phyloP scores from a whole-genome alignment of 805 yeast genomes.

The Blastobotrys peoriensis region DNA sequence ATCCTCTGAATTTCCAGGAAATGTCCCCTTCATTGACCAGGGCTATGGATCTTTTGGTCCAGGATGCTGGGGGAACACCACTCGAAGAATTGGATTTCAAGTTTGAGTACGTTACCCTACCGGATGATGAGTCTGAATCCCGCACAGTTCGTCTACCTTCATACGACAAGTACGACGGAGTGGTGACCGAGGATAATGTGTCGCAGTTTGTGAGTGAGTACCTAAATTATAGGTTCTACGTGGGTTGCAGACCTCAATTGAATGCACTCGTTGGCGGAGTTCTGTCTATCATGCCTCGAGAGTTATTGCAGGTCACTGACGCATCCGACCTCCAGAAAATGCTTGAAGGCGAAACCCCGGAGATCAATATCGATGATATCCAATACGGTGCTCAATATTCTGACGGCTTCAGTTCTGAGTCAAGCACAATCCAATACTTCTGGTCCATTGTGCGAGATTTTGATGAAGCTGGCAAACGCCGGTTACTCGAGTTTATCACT shows the following conservation, averaged over 20 bases:
- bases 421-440: constrained; percentile 35
- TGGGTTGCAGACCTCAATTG: constrained; percentile 10
- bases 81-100: constrained; percentile 14
- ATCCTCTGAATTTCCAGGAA: constrained; percentile 17
- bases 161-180: constrained; percentile 5
- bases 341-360: constrained; percentile 37
- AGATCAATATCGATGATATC: constrained; percentile 39
- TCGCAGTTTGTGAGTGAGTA: constrained; percentile 14
- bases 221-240: constrained; percentile 9
- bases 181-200: constrained; percentile 16
- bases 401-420: constrained; percentile 36
- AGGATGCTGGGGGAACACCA: constrained; percentile 6
- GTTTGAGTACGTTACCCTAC: constrained; percentile 16
- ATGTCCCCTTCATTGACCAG: constrained; percentile 18
- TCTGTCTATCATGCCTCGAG: constrained; percentile 14
- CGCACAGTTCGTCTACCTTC: constrained; percentile 13
- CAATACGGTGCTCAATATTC: constrained; percentile 34
- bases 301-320: constrained; percentile 13
- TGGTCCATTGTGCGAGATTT: constrained; percentile 43
- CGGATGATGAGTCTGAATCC: constrained; percentile 7
- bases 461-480: constrained; percentile 33
- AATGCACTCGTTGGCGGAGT: constrained; percentile 23
- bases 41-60: constrained; percentile 11
- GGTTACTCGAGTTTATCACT: constrained; percentile 44
- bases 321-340: constrained; percentile 20